A percentile compares a stretch with the other conserved stretches of the same genome.
Evolutionary conservation across 225 moss, liverwort and hornwort species (phyloP).

Genomic region (Sphagnum tenellum): DNA sequence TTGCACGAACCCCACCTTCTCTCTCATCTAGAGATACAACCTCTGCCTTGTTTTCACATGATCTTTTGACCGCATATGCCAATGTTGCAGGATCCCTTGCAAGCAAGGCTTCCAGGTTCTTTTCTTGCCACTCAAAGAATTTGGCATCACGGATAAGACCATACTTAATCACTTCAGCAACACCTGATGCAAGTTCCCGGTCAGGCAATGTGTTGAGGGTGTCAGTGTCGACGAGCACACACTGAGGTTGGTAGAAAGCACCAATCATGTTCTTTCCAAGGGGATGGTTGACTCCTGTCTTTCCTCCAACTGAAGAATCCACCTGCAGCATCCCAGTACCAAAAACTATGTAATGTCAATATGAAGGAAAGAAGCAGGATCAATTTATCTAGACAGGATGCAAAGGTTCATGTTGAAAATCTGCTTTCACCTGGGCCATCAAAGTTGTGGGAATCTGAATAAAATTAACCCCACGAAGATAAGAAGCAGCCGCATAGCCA

Average conservation of each 20-base stretch:
- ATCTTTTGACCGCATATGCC: constrained; percentile 82
- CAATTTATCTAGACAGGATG: no score
- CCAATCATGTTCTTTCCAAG: constrained; percentile 99
- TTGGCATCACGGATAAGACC: constrained; percentile 81
- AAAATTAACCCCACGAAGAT: constrained; percentile 93
- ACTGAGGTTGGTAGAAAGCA: constrained; percentile 93
- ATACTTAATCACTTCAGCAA: constrained; percentile 92
- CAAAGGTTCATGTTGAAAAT: no score
- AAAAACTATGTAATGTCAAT: background rate
- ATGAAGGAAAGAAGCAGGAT: background rate
- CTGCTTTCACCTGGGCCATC: constrained; percentile 71
- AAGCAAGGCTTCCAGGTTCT: constrained; percentile 81
- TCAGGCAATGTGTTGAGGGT: constrained; percentile 81
- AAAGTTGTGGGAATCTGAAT: constrained; percentile 98
- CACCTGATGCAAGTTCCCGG: constrained; percentile 76
- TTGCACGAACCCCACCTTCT: constrained; percentile 89
- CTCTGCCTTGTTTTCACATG: constrained; percentile 98
- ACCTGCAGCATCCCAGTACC: constrained; percentile 37
- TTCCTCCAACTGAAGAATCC: constrained; percentile 97
- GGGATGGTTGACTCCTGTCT: constrained; percentile 92
- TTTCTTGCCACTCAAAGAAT: constrained; percentile 94
- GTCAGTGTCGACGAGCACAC: constrained; percentile 85
- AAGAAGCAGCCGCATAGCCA: constrained; percentile 97
- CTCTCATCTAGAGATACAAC: constrained; percentile 87
- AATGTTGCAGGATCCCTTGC: constrained; percentile 62